These are phyloP conservation scores for Solanum infundibuliforme DNA, from an alignment of 257 asterid genomes.

Conservation along the genomic window DNA sequence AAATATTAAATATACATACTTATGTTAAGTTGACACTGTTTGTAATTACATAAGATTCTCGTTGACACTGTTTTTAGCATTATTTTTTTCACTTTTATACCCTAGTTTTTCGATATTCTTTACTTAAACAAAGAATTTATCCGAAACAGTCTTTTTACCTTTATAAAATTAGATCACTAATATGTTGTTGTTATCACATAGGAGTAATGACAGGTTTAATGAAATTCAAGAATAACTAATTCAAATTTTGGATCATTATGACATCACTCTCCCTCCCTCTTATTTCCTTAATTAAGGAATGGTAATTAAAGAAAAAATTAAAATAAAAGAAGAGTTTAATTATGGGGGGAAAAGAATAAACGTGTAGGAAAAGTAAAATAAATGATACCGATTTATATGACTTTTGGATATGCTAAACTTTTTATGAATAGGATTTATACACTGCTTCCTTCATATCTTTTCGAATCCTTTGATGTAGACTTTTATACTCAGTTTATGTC, in stretches of 20 bases:
- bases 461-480: neutral
- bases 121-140: neutral
- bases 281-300: neutral
- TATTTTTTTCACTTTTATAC: neutral
- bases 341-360: neutral
- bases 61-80: neutral
- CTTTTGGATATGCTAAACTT: neutral
- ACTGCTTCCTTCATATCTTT: neutral
- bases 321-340: neutral
- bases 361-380: neutral
- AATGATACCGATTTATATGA: neutral
- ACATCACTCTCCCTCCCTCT: neutral
- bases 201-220: neutral
- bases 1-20: neutral
- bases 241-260: neutral
- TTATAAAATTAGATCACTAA: too few relatives aligned
- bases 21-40: neutral
- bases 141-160: rapidly evolving
- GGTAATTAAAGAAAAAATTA: neutral
- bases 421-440: neutral
- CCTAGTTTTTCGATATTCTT: neutral
- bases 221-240: neutral
- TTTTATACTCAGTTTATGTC: neutral
- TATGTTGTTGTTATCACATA: neutral
- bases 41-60: neutral